Evolutionary conservation across 768 basidiomycete species (phyloP).

Genomic region (Russula virescens): DNA sequence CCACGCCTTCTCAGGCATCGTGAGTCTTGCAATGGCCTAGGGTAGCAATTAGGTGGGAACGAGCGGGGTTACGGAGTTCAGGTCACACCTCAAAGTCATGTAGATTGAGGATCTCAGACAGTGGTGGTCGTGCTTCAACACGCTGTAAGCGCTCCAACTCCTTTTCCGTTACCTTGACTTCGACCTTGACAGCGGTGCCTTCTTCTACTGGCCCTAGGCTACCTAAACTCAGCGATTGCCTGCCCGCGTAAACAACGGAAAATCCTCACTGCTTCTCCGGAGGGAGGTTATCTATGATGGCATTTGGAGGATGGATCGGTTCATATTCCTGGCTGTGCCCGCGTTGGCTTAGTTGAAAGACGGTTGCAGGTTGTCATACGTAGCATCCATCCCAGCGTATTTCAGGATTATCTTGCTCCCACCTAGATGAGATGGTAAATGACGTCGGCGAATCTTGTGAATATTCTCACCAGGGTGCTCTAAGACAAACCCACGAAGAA

Average conservation of each 20-base stretch:
- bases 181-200: slow-evolving; percentile 56
- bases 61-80: neutral
- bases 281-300: slow-evolving; percentile 68
- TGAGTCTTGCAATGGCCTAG: slow-evolving; percentile 74
- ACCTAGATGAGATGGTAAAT: slow-evolving; percentile 28
- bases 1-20: slow-evolving; percentile 87
- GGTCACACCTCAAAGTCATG: slow-evolving; percentile 85
- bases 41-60: slow-evolving; percentile 6
- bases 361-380: slow-evolving; percentile 23
- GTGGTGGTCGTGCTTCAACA: slow-evolving; percentile 56
- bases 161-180: slow-evolving; percentile 58
- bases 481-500: neutral
- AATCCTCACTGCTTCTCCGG: slow-evolving; percentile 62
- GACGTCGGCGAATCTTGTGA: neutral
- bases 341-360: neutral
- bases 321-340: slow-evolving; percentile 55
- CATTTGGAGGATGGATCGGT: slow-evolving; percentile 84
- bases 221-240: neutral
- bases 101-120: slow-evolving; percentile 78
- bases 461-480: slow-evolving; percentile 22
- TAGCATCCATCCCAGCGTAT: slow-evolving; percentile 51
- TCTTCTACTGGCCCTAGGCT: slow-evolving; percentile 68
- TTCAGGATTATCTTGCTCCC: slow-evolving; percentile 49
- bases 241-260: neutral
- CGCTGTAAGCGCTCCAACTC: slow-evolving; percentile 66